Conservation (phyloP, 2,329 filamentous ascomycete genomes). For the Colletotrichum filicis region DNA sequence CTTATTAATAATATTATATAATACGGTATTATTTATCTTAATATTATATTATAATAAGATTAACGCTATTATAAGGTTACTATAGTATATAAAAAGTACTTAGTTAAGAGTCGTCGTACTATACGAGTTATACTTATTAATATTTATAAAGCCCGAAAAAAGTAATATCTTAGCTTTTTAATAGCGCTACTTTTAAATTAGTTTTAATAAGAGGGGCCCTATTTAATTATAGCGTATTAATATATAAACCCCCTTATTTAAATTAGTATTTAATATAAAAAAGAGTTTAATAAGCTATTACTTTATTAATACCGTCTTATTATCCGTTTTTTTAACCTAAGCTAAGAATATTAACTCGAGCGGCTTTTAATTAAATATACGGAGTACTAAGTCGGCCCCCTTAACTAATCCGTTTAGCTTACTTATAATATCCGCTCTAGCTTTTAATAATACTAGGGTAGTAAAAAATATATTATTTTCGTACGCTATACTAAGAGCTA, state of each 20-base stretch:
- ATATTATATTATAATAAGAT: neutral
- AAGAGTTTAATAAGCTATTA: neutral
- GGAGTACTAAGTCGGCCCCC: neutral
- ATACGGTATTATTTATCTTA: neutral
- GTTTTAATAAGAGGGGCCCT: neutral
- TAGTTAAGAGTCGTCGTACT: neutral
- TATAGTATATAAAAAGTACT: neutral
- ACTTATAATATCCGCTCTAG: neutral
- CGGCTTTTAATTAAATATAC: neutral
- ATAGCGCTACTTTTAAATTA: neutral
- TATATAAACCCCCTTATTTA: neutral
- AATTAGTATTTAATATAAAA: neutral
- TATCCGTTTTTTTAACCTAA: neutral
- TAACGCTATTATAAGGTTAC: neutral
- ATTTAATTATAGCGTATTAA: neutral
- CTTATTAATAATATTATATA: neutral
- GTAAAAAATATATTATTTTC: neutral
- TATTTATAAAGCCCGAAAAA: neutral
- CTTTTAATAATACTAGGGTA: neutral
- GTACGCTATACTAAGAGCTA: neutral
- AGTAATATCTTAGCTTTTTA: neutral
- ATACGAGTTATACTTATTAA: neutral
- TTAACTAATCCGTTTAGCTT: neutral
- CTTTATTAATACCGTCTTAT: neutral
- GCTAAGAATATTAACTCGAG: constrained; percentile 5